phyloP scores from a whole-genome alignment of 192 early-diverging fungal species.

The Coemansia aciculifera region DNA sequence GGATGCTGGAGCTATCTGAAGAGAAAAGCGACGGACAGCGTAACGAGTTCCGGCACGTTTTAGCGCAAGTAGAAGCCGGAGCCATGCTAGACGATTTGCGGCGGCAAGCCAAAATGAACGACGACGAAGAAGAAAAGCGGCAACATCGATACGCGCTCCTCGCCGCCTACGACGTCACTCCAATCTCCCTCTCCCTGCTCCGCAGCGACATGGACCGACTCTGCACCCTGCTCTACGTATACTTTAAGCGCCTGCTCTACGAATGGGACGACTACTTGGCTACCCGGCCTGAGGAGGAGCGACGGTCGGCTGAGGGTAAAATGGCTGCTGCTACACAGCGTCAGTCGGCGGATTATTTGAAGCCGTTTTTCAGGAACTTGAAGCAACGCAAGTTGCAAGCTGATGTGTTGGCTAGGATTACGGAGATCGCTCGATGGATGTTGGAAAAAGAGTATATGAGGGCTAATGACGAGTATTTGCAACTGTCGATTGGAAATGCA shows the following conservation, averaged over 20 bases:
- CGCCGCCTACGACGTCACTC: conserved; percentile 64
- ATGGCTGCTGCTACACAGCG: conserved; percentile 74
- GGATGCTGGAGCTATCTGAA: conserved; percentile 78
- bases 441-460: conserved; percentile 85
- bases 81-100: conserved; percentile 74
- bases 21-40: conserved; percentile 81
- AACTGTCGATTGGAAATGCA: conserved; percentile 94
- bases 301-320: conserved; percentile 79
- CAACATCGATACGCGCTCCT: conserved; percentile 47
- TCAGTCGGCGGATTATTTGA: conserved; percentile 86
- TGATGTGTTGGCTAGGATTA: conserved; percentile 86
- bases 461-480: conserved; percentile 92
- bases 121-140: conserved; percentile 42
- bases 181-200: conserved; percentile 70
- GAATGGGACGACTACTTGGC: conserved; percentile 86
- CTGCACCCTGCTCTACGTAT: conserved; percentile 74
- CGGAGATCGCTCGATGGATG: conserved; percentile 87
- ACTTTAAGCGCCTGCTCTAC: conserved; percentile 78
- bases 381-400: conserved; percentile 72
- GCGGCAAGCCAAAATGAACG: conserved; percentile 56
- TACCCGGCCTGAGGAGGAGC: conserved; percentile 75
- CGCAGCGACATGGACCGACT: conserved; percentile 76
- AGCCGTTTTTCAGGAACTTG: conserved; percentile 87
- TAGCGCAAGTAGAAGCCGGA: conserved; percentile 82
- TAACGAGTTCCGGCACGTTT: conserved; percentile 85